Percentiles rank a stretch among this genome's conserved stretches.
Conservation (phyloP, 495 filamentous ascomycete species). For the Jackrogersella multiformis region DNA sequence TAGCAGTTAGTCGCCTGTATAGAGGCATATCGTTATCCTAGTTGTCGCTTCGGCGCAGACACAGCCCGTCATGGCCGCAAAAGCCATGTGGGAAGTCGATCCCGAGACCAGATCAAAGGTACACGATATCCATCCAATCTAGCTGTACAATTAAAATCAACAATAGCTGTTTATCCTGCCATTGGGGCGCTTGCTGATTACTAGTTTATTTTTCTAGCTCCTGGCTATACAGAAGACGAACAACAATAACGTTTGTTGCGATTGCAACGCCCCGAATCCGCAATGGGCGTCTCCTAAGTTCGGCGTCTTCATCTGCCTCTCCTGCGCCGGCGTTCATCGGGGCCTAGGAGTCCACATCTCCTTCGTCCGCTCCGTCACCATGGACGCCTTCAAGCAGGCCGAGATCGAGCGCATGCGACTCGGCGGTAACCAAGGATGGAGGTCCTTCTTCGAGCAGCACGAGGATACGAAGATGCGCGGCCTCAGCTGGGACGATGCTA, state of each 20-base stretch:
- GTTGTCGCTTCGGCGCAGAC: constrained; percentile 19
- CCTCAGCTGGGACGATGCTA: constrained; percentile 76
- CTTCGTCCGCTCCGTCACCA: constrained; percentile 94
- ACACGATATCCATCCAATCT: constrained; percentile 30
- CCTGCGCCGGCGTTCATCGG: constrained; percentile 93
- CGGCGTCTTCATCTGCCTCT: constrained; percentile 94
- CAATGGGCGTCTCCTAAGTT: constrained; percentile 87
- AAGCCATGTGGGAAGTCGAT: constrained; percentile 95
- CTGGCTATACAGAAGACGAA: constrained; percentile 86
- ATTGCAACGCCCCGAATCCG: constrained; percentile 91
- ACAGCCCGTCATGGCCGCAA: constrained; percentile 54
- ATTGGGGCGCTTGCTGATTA: constrained; percentile 24
- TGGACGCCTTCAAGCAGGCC: constrained; percentile 93
- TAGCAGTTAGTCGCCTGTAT: constrained; percentile 13
- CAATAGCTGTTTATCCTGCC: constrained; percentile 6
- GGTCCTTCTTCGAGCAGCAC: constrained; percentile 80
- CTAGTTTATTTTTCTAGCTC: constrained; percentile 65
- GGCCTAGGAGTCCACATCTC: constrained; percentile 97
- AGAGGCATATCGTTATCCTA: neutral
- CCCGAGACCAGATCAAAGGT: constrained; percentile 95
- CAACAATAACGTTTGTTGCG: constrained; percentile 87
- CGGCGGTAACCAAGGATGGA: constrained; percentile 89
- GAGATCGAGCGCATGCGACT: constrained; percentile 88
- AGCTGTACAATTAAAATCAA: neutral
- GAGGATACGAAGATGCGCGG: constrained; percentile 67